These are phyloP conservation scores for Gastrodia elata DNA, from an alignment of 106 monocot species.

Conservation along the genomic window DNA sequence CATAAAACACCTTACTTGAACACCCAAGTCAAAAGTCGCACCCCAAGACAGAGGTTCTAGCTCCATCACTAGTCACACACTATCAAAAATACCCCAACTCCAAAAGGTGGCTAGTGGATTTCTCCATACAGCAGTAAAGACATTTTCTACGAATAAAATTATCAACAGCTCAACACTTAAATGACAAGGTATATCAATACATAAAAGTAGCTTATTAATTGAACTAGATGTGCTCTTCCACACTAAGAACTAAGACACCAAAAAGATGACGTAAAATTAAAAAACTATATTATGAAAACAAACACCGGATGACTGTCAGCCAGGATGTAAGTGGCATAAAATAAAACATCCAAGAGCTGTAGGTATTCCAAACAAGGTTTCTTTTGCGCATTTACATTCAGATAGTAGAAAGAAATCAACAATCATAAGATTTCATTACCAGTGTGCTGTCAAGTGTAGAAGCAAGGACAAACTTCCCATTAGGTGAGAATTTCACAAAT, in stretches of 20 bases:
- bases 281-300: neutral
- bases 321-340: neutral
- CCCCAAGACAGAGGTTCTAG: neutral
- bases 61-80: no score
- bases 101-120: neutral
- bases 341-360: no score
- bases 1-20: no score
- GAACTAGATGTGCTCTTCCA: neutral
- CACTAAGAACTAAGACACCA: neutral
- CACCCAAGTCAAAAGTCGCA: no score
- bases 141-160: neutral
- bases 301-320: neutral
- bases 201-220: neutral
- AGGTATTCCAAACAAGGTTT: neutral
- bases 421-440: conserved; percentile 14
- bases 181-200: neutral
- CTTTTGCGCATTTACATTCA: neutral
- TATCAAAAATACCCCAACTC: neutral
- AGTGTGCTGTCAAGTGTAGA: conserved; percentile 39
- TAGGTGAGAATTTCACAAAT: conserved; percentile 50
- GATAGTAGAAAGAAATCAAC: neutral
- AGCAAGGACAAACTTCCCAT: conserved; percentile 53
- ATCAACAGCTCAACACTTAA: neutral
- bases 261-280: neutral
- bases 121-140: neutral